Base-by-base conservation (phyloP, 176 grass and related monocot species). In the Aegilops longissima region DNA sequence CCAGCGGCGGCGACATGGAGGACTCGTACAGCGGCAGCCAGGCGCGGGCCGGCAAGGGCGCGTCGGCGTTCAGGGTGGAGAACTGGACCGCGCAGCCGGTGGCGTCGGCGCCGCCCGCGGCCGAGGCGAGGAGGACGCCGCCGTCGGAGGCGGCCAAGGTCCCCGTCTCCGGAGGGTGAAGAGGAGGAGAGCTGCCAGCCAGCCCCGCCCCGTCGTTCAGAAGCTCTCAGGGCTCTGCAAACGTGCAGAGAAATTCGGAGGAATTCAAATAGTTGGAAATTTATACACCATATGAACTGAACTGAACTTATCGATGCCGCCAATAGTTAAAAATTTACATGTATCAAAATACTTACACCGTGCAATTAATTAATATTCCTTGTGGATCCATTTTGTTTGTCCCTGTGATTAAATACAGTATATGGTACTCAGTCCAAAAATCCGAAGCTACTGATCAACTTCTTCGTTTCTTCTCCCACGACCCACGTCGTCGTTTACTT, bases 11-110 rank as follows among this genome's bases (percentile, higher is more conserved):
- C 21, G 89, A 91, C 68, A 85, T 82, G 70, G 85, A 93, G 39
- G 93, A 88, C 42, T 67, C 92, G 6, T 92, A 91, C 66, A 70
- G 45, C 71, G 89, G 91, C 58, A 69, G 79, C 23, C 93, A 89
- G 12, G 76, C 38, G 12, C 87, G 68, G 87, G 14, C 90, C 81
- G 86, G 71, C 66, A 88, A 65, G 24, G 62, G 89, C 1, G 30
- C 87, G 39, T 8, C 89, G 30, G 25, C 78, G 20, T 98, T 94
- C 85, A 87, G 82, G 72, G 88, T 89, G 17, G 96, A 98, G 87
- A 95, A 92, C 81, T 91, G 92, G 96, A 84, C 84, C n/a, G 66
- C 67, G 24, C 35, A 39, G 24, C 75, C 76, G 14, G 65, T 77
- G 12, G 36, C 27, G n/a, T 52, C 83, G 12, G 71, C 56, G 7